Evolutionary conservation across 768 basidiomycete genomes (phyloP).

Genomic region (Psilocybe subaeruginosa): DNA sequence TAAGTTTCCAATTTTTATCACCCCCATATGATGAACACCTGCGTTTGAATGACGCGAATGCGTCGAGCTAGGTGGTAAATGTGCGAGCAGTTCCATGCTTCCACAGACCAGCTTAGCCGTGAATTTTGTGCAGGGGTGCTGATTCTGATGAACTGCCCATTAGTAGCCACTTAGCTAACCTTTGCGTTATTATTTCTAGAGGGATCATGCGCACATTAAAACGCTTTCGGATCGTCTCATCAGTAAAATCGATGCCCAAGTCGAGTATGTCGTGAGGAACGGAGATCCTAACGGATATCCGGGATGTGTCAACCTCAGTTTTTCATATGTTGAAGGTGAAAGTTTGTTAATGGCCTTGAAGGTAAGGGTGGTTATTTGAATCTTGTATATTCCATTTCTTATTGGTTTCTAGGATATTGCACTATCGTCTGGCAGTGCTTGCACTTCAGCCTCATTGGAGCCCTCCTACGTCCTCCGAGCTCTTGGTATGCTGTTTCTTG

Average conservation of each 20-base stretch:
- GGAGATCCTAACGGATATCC: constrained; percentile 92
- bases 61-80: constrained; percentile 48
- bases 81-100: constrained; percentile 14
- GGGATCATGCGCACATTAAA: constrained; percentile 77
- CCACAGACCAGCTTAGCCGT: constrained; percentile 49
- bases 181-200: constrained; percentile 42
- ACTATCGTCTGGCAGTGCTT: constrained; percentile 96
- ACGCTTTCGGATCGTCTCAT: constrained; percentile 82
- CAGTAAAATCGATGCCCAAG: constrained; percentile 75
- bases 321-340: constrained; percentile 97
- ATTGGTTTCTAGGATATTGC: constrained; percentile 77
- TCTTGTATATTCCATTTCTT: neutral
- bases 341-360: constrained; percentile 97
- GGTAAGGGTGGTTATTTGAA: constrained; percentile 35
- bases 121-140: constrained; percentile 95
- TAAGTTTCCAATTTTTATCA: constrained; percentile 49
- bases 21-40: constrained; percentile 44
- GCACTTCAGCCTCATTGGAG: constrained; percentile 97
- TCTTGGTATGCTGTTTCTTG: constrained; percentile 55
- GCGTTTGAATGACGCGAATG: constrained; percentile 35
- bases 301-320: constrained; percentile 94
- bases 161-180: neutral
- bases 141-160: constrained; percentile 37
- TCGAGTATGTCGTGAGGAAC: constrained; percentile 92
- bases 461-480: constrained; percentile 98